phyloP scores from a whole-genome alignment of 2,329 filamentous ascomycete species.

The Aciculosporium take region DNA sequence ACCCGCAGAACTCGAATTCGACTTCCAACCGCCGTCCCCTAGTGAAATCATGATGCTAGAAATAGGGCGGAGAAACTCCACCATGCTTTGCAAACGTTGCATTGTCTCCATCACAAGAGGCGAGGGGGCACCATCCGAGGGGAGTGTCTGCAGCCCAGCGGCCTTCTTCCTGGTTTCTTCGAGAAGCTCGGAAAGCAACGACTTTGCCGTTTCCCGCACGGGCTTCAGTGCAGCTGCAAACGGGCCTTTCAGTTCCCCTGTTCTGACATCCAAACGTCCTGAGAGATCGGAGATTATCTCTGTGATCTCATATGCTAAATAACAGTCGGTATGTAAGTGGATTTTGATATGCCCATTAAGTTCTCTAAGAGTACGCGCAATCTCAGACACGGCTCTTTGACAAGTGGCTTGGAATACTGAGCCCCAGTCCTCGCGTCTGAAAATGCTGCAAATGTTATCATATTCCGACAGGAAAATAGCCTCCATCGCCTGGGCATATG shows the following conservation, averaged over 20 bases:
- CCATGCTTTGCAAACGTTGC: conserved; percentile 73
- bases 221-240: conserved; percentile 79
- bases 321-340: conserved; percentile 83
- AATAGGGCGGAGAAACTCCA: conserved; percentile 71
- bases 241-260: conserved; percentile 70
- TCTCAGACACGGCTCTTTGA: conserved; percentile 62
- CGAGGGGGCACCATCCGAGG: conserved; percentile 63
- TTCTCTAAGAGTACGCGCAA: conserved; percentile 74
- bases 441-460: conserved; percentile 78
- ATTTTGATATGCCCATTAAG: conserved; percentile 79
- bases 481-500: conserved; percentile 78
- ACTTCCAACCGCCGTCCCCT: conserved; percentile 82
- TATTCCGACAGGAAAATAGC: conserved; percentile 79
- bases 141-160: conserved; percentile 49
- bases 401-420: conserved; percentile 67
- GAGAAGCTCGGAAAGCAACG: conserved; percentile 66
- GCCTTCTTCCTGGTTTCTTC: conserved; percentile 69
- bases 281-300: conserved; percentile 76
- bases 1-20: conserved; percentile 32
- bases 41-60: conserved; percentile 84
- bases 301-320: conserved; percentile 86
- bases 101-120: conserved; percentile 74
- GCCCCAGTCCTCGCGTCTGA: conserved; percentile 73
- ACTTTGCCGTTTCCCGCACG: conserved; percentile 80
- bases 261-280: conserved; percentile 63